These are phyloP conservation scores for Ceratocystis ficicola DNA, from an alignment of 2,329 filamentous ascomycete species.

Conservation along the genomic window DNA sequence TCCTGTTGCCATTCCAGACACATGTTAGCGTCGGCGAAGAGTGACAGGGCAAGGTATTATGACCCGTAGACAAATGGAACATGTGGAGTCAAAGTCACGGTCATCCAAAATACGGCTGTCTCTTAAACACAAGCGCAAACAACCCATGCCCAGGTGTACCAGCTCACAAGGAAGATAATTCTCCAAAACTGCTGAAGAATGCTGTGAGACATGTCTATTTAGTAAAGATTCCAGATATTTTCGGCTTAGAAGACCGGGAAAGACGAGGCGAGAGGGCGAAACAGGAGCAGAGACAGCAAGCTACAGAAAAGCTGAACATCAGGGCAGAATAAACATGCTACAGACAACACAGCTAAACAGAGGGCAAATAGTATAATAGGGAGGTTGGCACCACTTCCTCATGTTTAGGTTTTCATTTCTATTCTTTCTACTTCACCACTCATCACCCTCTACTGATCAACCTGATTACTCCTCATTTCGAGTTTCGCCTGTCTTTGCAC, in stretches of 20 bases:
- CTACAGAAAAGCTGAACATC: background rate
- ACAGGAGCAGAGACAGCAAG: background rate
- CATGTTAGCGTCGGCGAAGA: background rate
- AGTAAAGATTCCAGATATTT: background rate
- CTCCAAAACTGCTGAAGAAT: background rate
- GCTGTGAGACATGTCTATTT: background rate
- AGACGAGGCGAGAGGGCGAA: conserved; percentile 7
- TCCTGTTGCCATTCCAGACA: background rate
- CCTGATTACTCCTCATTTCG: background rate
- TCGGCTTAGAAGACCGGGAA: conserved; percentile 1
- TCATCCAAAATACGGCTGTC: background rate
- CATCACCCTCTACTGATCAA: background rate
- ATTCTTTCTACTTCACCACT: background rate
- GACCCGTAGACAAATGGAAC: background rate
- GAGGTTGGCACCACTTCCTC: background rate
- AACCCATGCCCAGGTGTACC: background rate
- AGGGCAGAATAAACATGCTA: background rate
- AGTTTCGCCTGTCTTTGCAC: background rate
- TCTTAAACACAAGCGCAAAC: background rate
- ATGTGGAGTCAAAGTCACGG: background rate
- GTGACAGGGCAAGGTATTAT: background rate
- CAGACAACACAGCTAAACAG: background rate
- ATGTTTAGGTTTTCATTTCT: background rate
- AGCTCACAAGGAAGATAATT: background rate
- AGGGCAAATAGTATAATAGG: background rate